Evolutionary conservation across 1,139 yeast genomes (phyloP), one percentile per base, ranked within the genome.

Genomic region (Kluyveromyces sp.): DNA sequence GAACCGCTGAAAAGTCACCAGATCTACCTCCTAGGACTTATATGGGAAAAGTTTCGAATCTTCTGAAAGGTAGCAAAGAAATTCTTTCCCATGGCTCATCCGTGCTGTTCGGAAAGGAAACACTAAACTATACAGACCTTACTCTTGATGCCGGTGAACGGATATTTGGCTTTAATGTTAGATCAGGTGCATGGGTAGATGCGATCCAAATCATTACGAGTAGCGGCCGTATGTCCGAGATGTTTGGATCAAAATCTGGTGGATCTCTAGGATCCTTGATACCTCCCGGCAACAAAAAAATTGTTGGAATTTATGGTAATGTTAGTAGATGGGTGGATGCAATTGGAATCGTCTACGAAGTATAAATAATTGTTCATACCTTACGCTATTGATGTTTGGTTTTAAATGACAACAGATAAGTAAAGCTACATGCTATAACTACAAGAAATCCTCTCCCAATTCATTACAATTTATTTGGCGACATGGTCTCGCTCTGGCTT

Each of bases 111-210:
- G 97, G 97, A 9, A 78, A 78, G 31, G 70, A 72, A 43, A 85
- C 80, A 3, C 68, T 69, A 2, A 67, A 71, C 39, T 80, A 73
- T 46, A 61, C 80, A 0, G 94, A 83, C 42, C 74, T 83, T 47
- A 60, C 58, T 1, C 57, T 89, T 8, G 66, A 67, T 2, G 64
- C 63, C 0, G 85, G 78, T 30, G 96, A 89, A 57, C 51, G 54
- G 9, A 67, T 92, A 7, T 60, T 69, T 3, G 83, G 81, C 33
- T 69, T 88, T 46, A 71, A 73, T 44, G 67, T 87, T 38, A 71
- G 95, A 49, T 71, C 79, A 41, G 97, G 97, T 4, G 80, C 75
- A 1, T 92, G 97, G 96, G 69, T 92, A 13, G 97, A 92, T 67
- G 95, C 83, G 1, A 66, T 86, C 16, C 94, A 84, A 56, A 61